phyloP scores from a whole-genome alignment of 2,329 filamentous ascomycete genomes.

The Aureobasidium sp. region DNA sequence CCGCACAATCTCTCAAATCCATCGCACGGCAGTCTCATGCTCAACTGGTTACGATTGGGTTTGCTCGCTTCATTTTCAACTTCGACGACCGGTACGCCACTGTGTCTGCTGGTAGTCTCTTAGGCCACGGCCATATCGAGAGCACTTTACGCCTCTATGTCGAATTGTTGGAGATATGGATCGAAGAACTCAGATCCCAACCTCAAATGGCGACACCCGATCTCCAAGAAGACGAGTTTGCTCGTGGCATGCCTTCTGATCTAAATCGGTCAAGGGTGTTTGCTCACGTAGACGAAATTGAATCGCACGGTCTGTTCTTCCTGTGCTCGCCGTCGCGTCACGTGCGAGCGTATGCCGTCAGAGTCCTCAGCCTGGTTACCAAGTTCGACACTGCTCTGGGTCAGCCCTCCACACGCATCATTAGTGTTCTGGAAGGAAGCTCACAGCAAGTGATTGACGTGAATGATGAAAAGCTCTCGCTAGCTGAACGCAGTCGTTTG shows the following conservation, averaged over 20 bases:
- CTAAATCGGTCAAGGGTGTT: conserved; percentile 64
- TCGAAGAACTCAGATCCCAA: conserved; percentile 65
- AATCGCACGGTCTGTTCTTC: conserved; percentile 95
- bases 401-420: conserved; percentile 70
- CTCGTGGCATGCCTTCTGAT: conserved; percentile 48
- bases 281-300: conserved; percentile 92
- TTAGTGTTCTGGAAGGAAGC: conserved; percentile 85
- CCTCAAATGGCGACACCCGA: conserved; percentile 68
- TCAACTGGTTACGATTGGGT: conserved; percentile 92
- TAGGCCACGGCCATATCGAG: conserved; percentile 89
- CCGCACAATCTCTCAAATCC: conserved; percentile 85
- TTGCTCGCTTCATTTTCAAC: conserved; percentile 95
- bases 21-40: conserved; percentile 91
- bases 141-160: conserved; percentile 88
- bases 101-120: conserved; percentile 95
- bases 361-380: conserved; percentile 80
- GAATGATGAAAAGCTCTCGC: conserved; percentile 81
- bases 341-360: conserved; percentile 84
- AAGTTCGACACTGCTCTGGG: conserved; percentile 88
- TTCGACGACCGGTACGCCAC: conserved; percentile 97
- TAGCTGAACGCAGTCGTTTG: conserved; percentile 84
- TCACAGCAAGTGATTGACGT: conserved; percentile 84
- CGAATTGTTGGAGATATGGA: conserved; percentile 92
- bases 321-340: conserved; percentile 89
- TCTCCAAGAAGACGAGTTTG: conserved; percentile 50